Conservation (phyloP, 2,329 filamentous ascomycete species). For the Botryotinia narcissicola region DNA sequence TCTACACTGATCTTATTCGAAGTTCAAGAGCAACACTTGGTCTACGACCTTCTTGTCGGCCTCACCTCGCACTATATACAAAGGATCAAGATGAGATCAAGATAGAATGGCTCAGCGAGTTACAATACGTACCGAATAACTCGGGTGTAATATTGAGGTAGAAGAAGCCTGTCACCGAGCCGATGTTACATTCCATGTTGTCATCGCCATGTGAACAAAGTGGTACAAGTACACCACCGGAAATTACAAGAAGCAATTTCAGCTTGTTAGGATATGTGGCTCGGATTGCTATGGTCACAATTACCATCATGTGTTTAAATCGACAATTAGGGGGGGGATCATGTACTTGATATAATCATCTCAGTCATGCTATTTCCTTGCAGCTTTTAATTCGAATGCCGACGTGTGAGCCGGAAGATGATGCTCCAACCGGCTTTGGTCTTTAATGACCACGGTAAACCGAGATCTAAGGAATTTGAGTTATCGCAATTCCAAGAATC, state of each 20-base stretch:
- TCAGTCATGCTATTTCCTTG: not conserved
- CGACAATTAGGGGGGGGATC: not conserved
- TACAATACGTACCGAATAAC: not conserved
- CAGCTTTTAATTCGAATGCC: not conserved
- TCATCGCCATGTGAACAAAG: conserved; percentile 8
- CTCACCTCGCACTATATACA: not conserved
- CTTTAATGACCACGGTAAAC: not conserved
- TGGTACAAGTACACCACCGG: not conserved
- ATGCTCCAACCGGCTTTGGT: not conserved
- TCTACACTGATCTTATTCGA: not conserved
- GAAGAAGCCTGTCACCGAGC: not conserved
- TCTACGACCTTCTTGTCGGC: not conserved
- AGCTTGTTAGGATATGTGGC: not conserved
- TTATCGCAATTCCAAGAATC: not conserved
- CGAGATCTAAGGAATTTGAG: not conserved
- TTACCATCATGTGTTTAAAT: not conserved
- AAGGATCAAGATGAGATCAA: not conserved
- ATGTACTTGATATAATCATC: not conserved
- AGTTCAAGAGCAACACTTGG: not conserved
- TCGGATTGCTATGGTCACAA: not conserved
- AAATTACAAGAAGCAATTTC: not conserved
- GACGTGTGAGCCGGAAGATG: not conserved
- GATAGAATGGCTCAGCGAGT: not conserved
- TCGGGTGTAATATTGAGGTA: not conserved
- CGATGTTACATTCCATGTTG: not conserved